phyloP scores from a whole-genome alignment of 1,284 basidiomycete species.

The Golubevia sp. region DNA sequence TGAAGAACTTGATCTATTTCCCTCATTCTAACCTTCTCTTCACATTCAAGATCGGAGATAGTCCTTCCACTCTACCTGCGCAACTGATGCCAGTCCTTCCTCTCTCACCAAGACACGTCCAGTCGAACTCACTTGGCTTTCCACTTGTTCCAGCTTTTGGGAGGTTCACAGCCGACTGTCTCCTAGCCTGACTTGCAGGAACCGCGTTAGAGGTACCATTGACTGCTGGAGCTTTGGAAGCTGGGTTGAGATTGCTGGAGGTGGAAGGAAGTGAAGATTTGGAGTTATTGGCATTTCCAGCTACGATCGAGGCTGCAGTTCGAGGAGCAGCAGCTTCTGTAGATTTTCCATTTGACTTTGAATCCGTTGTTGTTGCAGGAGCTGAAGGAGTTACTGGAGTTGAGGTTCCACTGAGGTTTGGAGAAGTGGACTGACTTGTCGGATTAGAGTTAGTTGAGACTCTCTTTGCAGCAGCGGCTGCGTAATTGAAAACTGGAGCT shows the following conservation, averaged over 20 bases:
- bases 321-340: neutral
- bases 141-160: constrained; percentile 30
- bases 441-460: neutral
- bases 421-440: neutral
- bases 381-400: neutral
- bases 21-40: too few relatives aligned
- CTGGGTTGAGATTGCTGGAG: constrained; percentile 4
- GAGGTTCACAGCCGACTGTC: constrained; percentile 50
- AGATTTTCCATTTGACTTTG: neutral
- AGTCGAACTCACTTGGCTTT: constrained; percentile 14
- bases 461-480: neutral
- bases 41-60: too few relatives aligned
- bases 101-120: neutral
- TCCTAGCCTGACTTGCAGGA: constrained; percentile 17
- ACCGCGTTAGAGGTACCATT: constrained; percentile 25
- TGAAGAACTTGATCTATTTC: too few relatives aligned
- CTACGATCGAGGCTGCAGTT: neutral
- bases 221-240: constrained; percentile 5
- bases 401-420: neutral
- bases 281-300: neutral
- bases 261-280: constrained; percentile 2
- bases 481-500: neutral
- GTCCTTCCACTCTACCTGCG: too few relatives aligned
- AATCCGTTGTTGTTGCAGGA: neutral
- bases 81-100: too few relatives aligned